Evolutionary conservation across 192 early-diverging fungal genomes (phyloP), one percentile per base, ranked within the genome.

Genomic region (Linnemannia hyalina): DNA sequence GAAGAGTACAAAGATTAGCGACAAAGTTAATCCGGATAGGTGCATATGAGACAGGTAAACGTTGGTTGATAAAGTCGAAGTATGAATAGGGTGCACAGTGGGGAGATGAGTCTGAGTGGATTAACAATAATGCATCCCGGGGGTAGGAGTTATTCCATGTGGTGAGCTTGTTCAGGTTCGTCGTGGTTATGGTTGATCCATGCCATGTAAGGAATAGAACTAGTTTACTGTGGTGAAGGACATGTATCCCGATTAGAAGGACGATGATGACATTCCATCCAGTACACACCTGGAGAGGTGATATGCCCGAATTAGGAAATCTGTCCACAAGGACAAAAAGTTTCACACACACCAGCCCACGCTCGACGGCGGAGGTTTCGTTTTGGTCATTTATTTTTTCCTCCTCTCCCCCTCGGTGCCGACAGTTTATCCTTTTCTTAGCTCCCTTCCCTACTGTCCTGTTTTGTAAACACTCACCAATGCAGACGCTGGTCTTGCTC

Each of bases 281-380:
- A 40, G 11, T 2, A 4, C 60, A 16, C 49, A 52, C 16, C 3
- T 1, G 49, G 3, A 52, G 49, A 71, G 16, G 10, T 41, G 22
- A 23, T 20, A 38, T 42, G 36, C 80, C 73, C 69, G 75, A 81
- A 52, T 4, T 49, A 80, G 80, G 41, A 81, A 81, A 57, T 70
- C 41, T 81, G 80, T 81, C 70, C 80, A 38, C 35, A 16, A 75
- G 80, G 80, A 81, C 80, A 75, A n/a, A n/a, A n/a, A n/a, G n/a
- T n/a, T n/a, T n/a, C n/a, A n/a, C n/a, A n/a, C n/a, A n/a, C 52
- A 16, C 54, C n/a, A 10, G 7, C n/a, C 23, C 55, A 57, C 55
- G 55, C n/a, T 26, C 55, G 26, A 26, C n/a, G 60, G 60, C 60
- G 29, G 60, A n/a, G 60, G 60, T 32, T 65, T 65, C 29, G 57